phyloP scores from a whole-genome alignment of 306 rosid species.

The Erythrophleum fordii region DNA sequence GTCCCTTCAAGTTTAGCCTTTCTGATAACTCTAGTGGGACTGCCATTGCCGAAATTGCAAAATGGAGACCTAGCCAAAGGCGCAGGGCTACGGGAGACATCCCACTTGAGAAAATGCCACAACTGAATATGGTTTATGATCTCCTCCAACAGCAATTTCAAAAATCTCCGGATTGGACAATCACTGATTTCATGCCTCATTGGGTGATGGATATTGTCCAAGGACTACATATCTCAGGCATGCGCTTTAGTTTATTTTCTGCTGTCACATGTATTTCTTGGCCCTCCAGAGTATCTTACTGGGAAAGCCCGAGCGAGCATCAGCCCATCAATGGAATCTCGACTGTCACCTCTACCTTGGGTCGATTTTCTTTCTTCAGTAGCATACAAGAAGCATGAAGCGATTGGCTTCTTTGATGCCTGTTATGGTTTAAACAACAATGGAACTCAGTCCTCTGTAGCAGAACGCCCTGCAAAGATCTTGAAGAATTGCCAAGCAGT shows the following conservation, averaged over 20 bases:
- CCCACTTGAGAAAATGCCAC: constrained; percentile 28
- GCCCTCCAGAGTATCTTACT: neutral
- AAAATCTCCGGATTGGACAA: constrained; percentile 38
- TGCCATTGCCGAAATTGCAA: neutral
- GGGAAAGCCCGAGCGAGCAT: neutral
- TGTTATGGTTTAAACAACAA: neutral
- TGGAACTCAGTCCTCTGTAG: neutral
- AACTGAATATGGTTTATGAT: constrained; percentile 32
- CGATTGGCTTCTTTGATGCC: neutral
- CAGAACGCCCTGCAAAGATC: neutral
- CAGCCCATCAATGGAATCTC: neutral
- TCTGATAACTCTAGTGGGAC: neutral
- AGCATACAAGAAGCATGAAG: neutral
- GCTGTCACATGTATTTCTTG: neutral
- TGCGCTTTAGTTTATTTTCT: constrained; percentile 10
- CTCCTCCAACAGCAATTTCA: neutral
- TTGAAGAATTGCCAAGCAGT: neutral
- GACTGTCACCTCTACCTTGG: constrained; percentile 23
- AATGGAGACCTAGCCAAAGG: constrained; percentile 30
- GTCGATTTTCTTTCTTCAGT: constrained; percentile 8
- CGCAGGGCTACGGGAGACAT: constrained; percentile 41
- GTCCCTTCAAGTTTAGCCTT: neutral
- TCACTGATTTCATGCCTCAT: constrained; percentile 24
- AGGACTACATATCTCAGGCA: constrained; percentile 1
- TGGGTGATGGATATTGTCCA: constrained; percentile 25